Conservation (phyloP, 345 rosid species). For the Eucalyptus regnans region DNA sequence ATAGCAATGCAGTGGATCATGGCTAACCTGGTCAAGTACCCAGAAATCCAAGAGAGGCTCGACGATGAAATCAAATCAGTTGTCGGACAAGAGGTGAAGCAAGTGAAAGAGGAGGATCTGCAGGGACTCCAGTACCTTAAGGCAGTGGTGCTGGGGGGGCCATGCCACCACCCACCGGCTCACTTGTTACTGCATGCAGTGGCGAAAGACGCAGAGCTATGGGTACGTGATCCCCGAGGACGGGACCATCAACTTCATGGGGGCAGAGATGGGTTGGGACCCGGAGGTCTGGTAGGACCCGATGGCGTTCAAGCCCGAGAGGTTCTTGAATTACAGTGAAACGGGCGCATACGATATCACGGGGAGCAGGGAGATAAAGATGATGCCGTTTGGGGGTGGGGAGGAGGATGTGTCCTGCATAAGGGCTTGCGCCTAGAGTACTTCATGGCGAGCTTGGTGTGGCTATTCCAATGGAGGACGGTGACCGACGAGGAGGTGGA, state of each 20-base stretch:
- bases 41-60: background rate
- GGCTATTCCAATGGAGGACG: background rate
- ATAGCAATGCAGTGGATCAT: background rate
- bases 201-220: background rate
- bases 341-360: background rate
- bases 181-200: background rate
- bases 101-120: background rate
- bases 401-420: background rate
- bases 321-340: background rate
- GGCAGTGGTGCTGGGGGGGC: background rate
- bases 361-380: constrained; percentile 1
- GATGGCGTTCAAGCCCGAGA: background rate
- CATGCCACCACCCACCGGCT: background rate
- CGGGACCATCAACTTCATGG: background rate
- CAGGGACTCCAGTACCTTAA: background rate
- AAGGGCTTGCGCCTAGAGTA: background rate
- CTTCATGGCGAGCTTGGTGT: background rate
- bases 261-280: background rate
- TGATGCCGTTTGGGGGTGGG: constrained; percentile 5
- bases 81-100: background rate
- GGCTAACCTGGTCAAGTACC: constrained; percentile 2
- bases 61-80: background rate
- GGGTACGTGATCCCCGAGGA: background rate
- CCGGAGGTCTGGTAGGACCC: constrained; percentile 4
- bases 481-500: background rate